Evolutionary conservation across 2,329 filamentous ascomycete species (phyloP).

Genomic region (Ceratocystis smalleyi): DNA sequence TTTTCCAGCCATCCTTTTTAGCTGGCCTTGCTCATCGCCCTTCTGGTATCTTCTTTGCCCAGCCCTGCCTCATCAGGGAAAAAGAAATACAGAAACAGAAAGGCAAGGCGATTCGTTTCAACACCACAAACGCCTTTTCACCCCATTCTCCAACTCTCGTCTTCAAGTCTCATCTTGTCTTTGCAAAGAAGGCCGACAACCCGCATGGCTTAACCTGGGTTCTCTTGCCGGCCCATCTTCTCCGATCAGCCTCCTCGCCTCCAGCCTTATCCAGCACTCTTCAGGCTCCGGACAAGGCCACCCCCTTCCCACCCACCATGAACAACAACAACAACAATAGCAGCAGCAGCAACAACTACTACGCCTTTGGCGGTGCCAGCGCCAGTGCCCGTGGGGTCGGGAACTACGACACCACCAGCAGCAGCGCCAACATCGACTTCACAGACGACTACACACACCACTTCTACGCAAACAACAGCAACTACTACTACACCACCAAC

Average conservation of each 20-base stretch:
- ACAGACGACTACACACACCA: too few species aligned
- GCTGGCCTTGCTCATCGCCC: neutral
- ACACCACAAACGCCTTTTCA: neutral
- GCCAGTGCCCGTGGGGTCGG: too few species aligned
- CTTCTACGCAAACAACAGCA: too few species aligned
- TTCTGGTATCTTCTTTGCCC: neutral
- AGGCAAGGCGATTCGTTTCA: neutral
- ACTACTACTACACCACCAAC: too few species aligned
- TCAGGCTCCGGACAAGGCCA: neutral
- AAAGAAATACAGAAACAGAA: neutral
- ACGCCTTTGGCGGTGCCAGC: neutral
- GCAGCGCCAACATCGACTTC: too few species aligned
- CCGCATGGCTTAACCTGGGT: neutral
- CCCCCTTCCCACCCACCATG: neutral
- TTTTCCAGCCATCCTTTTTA: neutral
- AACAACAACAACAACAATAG: neutral
- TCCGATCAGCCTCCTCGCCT: neutral
- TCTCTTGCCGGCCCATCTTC: too few species aligned
- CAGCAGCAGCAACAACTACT: neutral
- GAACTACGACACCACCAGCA: too few species aligned
- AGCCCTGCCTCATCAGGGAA: neutral
- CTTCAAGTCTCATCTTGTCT: neutral
- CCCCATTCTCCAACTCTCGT: neutral
- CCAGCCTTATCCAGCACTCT: neutral
- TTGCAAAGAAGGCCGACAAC: neutral